Percentiles rank a stretch among this genome's conserved stretches.
phyloP scores from a whole-genome alignment of 108 stramenopile species.

The Thalassiosira profunda region DNA sequence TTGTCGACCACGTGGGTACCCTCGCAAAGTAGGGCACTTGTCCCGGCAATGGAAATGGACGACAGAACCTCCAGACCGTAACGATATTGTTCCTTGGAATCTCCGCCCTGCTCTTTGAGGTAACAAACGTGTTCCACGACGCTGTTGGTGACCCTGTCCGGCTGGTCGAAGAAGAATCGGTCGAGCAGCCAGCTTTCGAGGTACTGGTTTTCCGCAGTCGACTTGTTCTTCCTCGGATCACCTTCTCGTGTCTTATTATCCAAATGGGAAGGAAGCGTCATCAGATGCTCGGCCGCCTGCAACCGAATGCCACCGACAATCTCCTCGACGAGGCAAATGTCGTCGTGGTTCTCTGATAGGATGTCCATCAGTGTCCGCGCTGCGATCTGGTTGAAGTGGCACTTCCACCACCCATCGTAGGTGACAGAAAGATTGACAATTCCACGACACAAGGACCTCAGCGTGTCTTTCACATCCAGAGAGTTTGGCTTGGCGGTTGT shows the following conservation, averaged over 20 bases:
- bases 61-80: conserved; percentile 40
- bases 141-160: conserved; percentile 31
- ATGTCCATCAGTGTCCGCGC: conserved; percentile 61
- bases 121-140: conserved; percentile 43
- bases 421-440: conserved; percentile 40
- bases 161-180: conserved; percentile 51
- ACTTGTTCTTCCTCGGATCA: neutral
- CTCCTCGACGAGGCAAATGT: conserved; percentile 24
- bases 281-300: conserved; percentile 54
- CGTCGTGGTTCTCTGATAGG: conserved; percentile 33
- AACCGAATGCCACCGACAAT: conserved; percentile 31
- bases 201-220: conserved; percentile 25
- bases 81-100: conserved; percentile 24
- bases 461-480: conserved; percentile 21
- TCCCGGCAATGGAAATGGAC: conserved; percentile 13
- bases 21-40: conserved; percentile 37
- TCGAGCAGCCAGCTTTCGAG: conserved; percentile 50
- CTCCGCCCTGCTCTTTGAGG: conserved; percentile 28
- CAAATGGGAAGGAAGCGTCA: conserved; percentile 37
- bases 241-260: conserved; percentile 21
- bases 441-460: conserved; percentile 35
- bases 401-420: conserved; percentile 62
- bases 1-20: conserved; percentile 29
- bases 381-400: conserved; percentile 66
- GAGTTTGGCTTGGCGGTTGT: too few relatives aligned